Percentiles rank a stretch among this genome's conserved stretches.
phyloP scores from a whole-genome alignment of 163 green algal genomes.

The Smithsoniella earleae region DNA sequence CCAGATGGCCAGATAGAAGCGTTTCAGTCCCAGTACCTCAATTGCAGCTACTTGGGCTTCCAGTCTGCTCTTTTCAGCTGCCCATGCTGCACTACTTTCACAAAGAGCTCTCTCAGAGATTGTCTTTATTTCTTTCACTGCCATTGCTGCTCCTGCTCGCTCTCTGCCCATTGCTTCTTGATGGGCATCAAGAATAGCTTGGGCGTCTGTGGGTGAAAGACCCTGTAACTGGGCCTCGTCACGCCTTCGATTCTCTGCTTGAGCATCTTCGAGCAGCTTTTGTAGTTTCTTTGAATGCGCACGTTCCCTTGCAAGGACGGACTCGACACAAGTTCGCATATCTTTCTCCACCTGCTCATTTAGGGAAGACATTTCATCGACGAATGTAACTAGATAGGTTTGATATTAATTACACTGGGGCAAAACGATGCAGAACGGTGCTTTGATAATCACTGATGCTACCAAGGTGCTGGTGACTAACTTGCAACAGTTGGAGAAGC shows the following conservation, averaged over 20 bases:
- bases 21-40: too few species aligned
- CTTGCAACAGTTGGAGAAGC: too few species aligned
- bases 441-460: too few species aligned
- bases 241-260: not conserved
- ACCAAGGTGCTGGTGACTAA: too few species aligned
- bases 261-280: not conserved
- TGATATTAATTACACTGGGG: too few species aligned
- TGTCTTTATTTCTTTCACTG: conserved; percentile 1
- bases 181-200: not conserved
- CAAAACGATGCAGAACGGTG: too few species aligned
- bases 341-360: conserved; percentile 28
- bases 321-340: conserved; percentile 18
- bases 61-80: not conserved
- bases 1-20: too few species aligned
- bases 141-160: not conserved
- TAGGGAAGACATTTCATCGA: too few species aligned
- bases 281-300: conserved; percentile 24
- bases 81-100: not conserved
- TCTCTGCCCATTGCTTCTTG: not conserved
- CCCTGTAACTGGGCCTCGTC: not conserved
- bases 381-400: too few species aligned
- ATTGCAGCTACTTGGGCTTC: too few species aligned
- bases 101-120: conserved; percentile 7
- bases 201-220: not conserved
- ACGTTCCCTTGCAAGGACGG: conserved; percentile 3